These are phyloP conservation scores for Aspergillus awamori DNA, from an alignment of 2,329 filamentous ascomycete species.

Conservation along the genomic window DNA sequence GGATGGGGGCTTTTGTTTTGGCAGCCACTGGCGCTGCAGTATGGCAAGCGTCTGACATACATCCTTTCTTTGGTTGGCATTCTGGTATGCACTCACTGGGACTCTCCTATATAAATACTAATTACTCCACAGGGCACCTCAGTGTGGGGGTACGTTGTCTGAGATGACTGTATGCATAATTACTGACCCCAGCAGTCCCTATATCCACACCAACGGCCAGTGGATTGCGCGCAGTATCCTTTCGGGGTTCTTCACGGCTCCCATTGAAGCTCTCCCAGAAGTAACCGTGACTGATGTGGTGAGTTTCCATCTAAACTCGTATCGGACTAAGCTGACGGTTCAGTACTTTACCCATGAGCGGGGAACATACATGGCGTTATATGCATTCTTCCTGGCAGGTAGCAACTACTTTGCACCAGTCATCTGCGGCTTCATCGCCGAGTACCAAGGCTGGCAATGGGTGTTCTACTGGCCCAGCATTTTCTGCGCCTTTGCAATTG, in stretches of 20 bases:
- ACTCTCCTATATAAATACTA: not conserved
- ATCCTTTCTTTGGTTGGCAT: slow-evolving; percentile 37
- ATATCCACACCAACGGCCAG: slow-evolving; percentile 37
- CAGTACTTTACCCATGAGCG: slow-evolving; percentile 49
- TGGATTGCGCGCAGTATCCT: slow-evolving; percentile 45
- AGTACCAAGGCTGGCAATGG: slow-evolving; percentile 53
- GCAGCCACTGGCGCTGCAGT: slow-evolving; percentile 52
- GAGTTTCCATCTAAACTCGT: slow-evolving; percentile 14
- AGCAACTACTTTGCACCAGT: slow-evolving; percentile 51
- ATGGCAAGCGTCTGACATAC: slow-evolving; percentile 44
- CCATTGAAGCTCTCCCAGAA: slow-evolving; percentile 47
- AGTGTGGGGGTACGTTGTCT: slow-evolving; percentile 35
- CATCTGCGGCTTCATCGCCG: slow-evolving; percentile 51
- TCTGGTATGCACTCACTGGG: slow-evolving; percentile 27
- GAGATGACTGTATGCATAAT: not conserved
- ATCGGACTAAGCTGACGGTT: not conserved
- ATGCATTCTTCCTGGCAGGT: slow-evolving; percentile 45
- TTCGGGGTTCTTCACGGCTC: slow-evolving; percentile 44
- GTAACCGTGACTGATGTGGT: slow-evolving; percentile 47
- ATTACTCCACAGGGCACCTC: slow-evolving; percentile 24
- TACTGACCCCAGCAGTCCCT: slow-evolving; percentile 28
- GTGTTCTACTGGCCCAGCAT: slow-evolving; percentile 57
- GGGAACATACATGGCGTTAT: slow-evolving; percentile 45
- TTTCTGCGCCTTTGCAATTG: slow-evolving; percentile 49
- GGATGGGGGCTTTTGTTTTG: slow-evolving; percentile 52